A percentile compares a stretch with the other conserved stretches of the same genome.
Evolutionary conservation across 495 filamentous ascomycete genomes (phyloP).

Genomic region (Astrothelium macrocarpum): DNA sequence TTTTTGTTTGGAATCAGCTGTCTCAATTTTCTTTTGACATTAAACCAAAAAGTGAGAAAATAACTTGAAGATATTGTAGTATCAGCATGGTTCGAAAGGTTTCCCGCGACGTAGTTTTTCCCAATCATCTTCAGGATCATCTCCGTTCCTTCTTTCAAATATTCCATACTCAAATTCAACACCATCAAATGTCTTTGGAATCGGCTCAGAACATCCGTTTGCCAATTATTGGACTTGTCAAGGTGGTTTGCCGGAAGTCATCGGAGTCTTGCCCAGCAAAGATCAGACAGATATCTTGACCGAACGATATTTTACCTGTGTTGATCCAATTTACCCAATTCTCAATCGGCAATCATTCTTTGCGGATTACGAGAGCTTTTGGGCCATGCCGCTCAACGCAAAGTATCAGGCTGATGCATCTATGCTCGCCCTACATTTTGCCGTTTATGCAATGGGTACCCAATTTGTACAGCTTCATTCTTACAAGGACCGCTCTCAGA

Average conservation of each 20-base stretch:
- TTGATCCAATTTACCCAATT: slow-evolving; percentile 68
- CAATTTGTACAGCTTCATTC: slow-evolving; percentile 56
- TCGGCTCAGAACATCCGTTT: slow-evolving; percentile 55
- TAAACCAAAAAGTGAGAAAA: not conserved
- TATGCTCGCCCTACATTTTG: slow-evolving; percentile 55
- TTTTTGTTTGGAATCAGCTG: too few species aligned
- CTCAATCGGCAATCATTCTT: slow-evolving; percentile 57
- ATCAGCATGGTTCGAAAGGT: not conserved
- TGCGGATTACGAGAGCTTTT: slow-evolving; percentile 62
- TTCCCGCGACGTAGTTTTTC: slow-evolving; percentile 12
- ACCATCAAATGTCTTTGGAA: slow-evolving; percentile 59
- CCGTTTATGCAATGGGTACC: slow-evolving; percentile 61
- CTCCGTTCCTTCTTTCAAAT: slow-evolving; percentile 53
- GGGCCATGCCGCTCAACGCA: slow-evolving; percentile 43
- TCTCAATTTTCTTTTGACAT: too few species aligned
- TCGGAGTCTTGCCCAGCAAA: slow-evolving; percentile 59
- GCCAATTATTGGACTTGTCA: slow-evolving; percentile 71
- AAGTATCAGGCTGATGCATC: slow-evolving; percentile 46
- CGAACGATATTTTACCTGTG: slow-evolving; percentile 59
- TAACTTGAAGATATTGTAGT: not conserved
- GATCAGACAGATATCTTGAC: slow-evolving; percentile 62
- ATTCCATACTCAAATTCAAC: slow-evolving; percentile 53
- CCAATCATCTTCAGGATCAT: slow-evolving; percentile 30
- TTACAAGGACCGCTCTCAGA: slow-evolving; percentile 49
- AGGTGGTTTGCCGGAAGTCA: slow-evolving; percentile 60